Conservation (phyloP, 148 eudicot species). For the Drosera capensis region DNA sequence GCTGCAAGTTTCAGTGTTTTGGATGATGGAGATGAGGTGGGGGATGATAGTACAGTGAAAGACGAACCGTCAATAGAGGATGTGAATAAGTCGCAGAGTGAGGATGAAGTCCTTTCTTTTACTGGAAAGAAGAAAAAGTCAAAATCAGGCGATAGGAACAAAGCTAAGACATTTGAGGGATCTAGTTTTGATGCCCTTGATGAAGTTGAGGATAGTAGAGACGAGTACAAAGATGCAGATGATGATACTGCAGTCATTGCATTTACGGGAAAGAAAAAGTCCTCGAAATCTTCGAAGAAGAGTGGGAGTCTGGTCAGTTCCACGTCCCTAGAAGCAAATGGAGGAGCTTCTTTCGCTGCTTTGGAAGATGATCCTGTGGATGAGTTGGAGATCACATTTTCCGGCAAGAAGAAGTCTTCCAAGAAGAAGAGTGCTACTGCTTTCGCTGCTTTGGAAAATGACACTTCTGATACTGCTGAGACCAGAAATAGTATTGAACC, state of each 20-base stretch:
- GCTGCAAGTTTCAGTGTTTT: conserved; percentile 34
- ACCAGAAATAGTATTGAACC: conserved; percentile 9
- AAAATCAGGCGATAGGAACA: conserved; percentile 28
- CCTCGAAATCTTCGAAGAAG: conserved; percentile 50
- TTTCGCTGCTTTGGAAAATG: conserved; percentile 14
- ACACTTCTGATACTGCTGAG: conserved; percentile 12
- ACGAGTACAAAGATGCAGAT: conserved; percentile 11
- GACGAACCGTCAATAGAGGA: conserved; percentile 10
- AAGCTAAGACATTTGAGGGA: conserved; percentile 10
- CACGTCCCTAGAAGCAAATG: conserved; percentile 37
- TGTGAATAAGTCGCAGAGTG: conserved; percentile 18
- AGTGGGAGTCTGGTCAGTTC: conserved; percentile 28
- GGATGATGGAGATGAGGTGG: conserved; percentile 26
- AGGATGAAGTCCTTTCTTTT: conserved; percentile 34
- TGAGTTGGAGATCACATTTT: conserved; percentile 22
- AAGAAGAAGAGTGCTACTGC: conserved; percentile 47
- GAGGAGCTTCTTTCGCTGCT: too few relatives aligned
- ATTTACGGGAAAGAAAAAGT: conserved; percentile 59
- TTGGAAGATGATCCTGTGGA: conserved; percentile 25
- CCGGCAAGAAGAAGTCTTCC: conserved; percentile 88
- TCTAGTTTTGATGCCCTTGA: conserved; percentile 20
- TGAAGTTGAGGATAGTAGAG: conserved; percentile 19
- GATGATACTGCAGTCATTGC: conserved; percentile 21
- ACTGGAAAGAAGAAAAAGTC: conserved; percentile 54
- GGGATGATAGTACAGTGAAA: conserved; percentile 13